phyloP scores from a whole-genome alignment of 2,329 filamentous ascomycete genomes.

The Aspergillus ruber region DNA sequence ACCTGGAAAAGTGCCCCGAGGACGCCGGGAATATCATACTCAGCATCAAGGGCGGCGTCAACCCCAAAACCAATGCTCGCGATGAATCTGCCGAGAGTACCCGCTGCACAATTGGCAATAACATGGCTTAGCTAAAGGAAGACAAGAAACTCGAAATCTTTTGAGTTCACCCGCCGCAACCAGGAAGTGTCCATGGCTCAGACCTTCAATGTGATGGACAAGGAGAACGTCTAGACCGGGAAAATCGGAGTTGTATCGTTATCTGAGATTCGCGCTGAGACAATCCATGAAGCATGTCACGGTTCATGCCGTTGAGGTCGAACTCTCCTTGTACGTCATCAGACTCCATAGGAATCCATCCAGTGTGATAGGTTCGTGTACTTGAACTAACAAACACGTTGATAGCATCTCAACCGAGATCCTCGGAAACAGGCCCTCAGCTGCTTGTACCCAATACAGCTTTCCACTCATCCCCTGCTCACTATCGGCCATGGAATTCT shows the following conservation, averaged over 20 bases:
- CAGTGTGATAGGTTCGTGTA: too few species aligned
- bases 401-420: constrained; percentile 43
- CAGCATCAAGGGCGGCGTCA: constrained; percentile 22
- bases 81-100: constrained; percentile 48
- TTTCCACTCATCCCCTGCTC: constrained; percentile 70
- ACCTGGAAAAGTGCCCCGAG: constrained; percentile 22
- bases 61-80: constrained; percentile 27
- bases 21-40: constrained; percentile 22
- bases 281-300: constrained; percentile 27
- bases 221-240: constrained; percentile 26
- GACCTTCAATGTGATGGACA: constrained; percentile 23
- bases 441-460: constrained; percentile 53
- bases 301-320: constrained; percentile 50
- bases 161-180: constrained; percentile 51
- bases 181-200: constrained; percentile 42
- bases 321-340: constrained; percentile 40
- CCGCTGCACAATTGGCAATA: constrained; percentile 50
- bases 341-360: neutral
- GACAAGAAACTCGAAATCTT: constrained; percentile 55
- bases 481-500: constrained; percentile 56
- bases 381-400: neutral
- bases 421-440: constrained; percentile 42
- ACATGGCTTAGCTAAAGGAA: constrained; percentile 42
- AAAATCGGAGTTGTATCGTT: constrained; percentile 32
- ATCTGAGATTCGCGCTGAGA: constrained; percentile 29